These are phyloP conservation scores for Colletotrichum sp. DNA, from an alignment of 2,329 filamentous ascomycete genomes.

Conservation along the genomic window DNA sequence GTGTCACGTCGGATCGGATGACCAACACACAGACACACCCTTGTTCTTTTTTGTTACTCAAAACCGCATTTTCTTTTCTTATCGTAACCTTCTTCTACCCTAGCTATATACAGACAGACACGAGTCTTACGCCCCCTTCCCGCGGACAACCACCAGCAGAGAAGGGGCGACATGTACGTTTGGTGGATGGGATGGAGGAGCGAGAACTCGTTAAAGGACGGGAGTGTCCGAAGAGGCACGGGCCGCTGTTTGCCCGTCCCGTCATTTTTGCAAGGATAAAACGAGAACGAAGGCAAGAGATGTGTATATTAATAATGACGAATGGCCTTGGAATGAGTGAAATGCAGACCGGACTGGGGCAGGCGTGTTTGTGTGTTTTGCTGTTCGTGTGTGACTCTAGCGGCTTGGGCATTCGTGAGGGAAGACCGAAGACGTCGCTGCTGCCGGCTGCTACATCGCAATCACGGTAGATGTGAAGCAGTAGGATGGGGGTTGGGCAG, in stretches of 20 bases:
- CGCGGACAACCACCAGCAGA: neutral
- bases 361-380: neutral
- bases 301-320: conserved; percentile 22
- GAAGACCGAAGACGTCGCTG: neutral
- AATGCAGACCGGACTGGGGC: neutral
- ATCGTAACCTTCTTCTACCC: neutral
- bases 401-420: neutral
- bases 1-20: neutral
- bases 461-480: neutral
- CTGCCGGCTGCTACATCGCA: neutral
- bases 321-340: conserved; percentile 9
- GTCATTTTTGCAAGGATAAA: neutral
- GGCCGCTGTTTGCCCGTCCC: neutral
- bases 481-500: neutral
- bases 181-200: neutral
- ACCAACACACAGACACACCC: neutral
- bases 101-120: conserved; percentile 14
- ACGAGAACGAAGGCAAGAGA: neutral
- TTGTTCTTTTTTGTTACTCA: neutral
- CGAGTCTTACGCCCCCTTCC: neutral
- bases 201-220: neutral
- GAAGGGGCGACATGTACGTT: neutral
- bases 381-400: neutral
- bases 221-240: neutral
- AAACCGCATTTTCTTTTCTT: conserved; percentile 12